These are phyloP conservation scores for Raphanus raphanistrum DNA, from an alignment of 345 rosid genomes.

Conservation along the genomic window DNA sequence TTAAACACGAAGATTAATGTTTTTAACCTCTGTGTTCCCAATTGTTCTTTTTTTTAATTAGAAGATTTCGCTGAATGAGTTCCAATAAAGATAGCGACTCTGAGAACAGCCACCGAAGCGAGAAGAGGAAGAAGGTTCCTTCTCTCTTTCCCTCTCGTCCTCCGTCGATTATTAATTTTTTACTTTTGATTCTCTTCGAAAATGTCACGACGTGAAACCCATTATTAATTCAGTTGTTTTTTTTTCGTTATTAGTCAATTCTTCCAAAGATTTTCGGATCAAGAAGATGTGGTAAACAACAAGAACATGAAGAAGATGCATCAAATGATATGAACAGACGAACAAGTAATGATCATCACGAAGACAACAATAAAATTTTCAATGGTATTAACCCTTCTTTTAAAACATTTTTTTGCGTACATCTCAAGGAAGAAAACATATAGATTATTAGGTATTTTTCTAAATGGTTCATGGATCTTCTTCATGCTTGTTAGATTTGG, in stretches of 20 bases:
- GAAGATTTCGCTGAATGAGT: constrained; percentile 36
- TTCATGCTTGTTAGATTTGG: constrained; percentile 47
- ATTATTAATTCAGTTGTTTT: constrained; percentile 21
- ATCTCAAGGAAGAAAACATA: constrained; percentile 13
- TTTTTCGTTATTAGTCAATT: constrained; percentile 42
- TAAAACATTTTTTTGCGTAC: neutral
- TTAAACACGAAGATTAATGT: neutral
- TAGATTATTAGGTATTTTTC: neutral
- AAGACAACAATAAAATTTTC: constrained; percentile 10
- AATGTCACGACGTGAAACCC: constrained; percentile 36
- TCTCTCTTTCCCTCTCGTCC: neutral
- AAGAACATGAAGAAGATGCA: constrained; percentile 37
- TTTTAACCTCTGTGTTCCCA: constrained; percentile 8
- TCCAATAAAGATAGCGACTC: constrained; percentile 38
- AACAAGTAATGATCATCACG: constrained; percentile 18
- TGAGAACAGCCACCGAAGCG: constrained; percentile 44
- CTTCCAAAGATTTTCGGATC: constrained; percentile 75
- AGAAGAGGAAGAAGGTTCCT: constrained; percentile 76
- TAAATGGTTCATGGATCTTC: constrained; percentile 8
- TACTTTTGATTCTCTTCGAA: neutral
- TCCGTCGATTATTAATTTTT: neutral
- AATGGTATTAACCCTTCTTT: constrained; percentile 34
- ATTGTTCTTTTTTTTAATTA: neutral
- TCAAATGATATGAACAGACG: constrained; percentile 33
- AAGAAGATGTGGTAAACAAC: constrained; percentile 44